Evolutionary conservation across 2,329 filamentous ascomycete genomes (phyloP).

Genomic region (Alternaria sp.): DNA sequence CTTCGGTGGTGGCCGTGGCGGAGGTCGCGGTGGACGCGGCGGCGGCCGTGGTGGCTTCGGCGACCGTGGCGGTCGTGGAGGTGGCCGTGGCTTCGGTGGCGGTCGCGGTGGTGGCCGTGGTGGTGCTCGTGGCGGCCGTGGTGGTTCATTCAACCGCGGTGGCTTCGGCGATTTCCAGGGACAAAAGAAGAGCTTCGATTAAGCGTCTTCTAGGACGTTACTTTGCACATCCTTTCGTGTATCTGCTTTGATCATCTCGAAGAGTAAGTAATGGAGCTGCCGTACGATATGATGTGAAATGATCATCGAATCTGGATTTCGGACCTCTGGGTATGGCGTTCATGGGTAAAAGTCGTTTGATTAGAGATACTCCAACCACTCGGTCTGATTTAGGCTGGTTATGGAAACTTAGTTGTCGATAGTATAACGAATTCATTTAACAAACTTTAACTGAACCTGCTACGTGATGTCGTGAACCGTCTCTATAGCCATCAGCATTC

Average conservation of each 20-base stretch:
- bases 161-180: constrained; percentile 76
- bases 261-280: constrained; percentile 35
- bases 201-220: constrained; percentile 20
- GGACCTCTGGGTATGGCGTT: constrained; percentile 24
- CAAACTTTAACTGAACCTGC: not conserved
- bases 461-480: not conserved
- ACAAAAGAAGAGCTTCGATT: constrained; percentile 77
- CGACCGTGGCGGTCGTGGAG: constrained; percentile 59
- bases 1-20: constrained; percentile 61
- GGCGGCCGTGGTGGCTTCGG: constrained; percentile 60
- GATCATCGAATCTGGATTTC: constrained; percentile 18
- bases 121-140: constrained; percentile 54
- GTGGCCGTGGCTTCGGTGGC: constrained; percentile 56
- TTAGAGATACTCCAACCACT: constrained; percentile 7
- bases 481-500: not conserved
- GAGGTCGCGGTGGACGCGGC: constrained; percentile 51
- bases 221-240: constrained; percentile 20
- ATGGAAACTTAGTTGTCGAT: constrained; percentile 17
- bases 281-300: constrained; percentile 29
- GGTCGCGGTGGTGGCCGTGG: constrained; percentile 58
- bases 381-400: constrained; percentile 13
- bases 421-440: constrained; percentile 19
- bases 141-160: constrained; percentile 59
- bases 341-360: constrained; percentile 25
- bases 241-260: constrained; percentile 31